Percentiles rank a stretch among this genome's conserved stretches.
Evolutionary conservation across 2,329 filamentous ascomycete species (phyloP).

Genomic region (Pseudogymnoascus verrucosus): DNA sequence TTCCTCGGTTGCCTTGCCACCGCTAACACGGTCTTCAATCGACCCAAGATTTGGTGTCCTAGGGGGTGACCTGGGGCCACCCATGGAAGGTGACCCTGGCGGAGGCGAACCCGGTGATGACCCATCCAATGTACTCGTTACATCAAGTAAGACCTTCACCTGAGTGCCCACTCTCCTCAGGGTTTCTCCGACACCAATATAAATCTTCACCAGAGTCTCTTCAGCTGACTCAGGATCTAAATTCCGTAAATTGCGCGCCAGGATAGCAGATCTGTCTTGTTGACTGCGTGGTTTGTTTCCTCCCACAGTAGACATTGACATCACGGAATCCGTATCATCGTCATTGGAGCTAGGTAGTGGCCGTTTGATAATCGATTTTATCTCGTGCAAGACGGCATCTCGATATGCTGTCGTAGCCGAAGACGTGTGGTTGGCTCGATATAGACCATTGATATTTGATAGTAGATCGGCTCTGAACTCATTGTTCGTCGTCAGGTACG

Average conservation of each 20-base stretch:
- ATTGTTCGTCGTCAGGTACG: slow-evolving; percentile 68
- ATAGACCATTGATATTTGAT: slow-evolving; percentile 68
- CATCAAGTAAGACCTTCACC: slow-evolving; percentile 89
- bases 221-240: slow-evolving; percentile 81
- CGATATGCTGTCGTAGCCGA: slow-evolving; percentile 78
- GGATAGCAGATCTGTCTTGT: slow-evolving; percentile 80
- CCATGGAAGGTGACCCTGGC: slow-evolving; percentile 18
- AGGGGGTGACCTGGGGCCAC: slow-evolving; percentile 24
- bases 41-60: slow-evolving; percentile 25
- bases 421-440: slow-evolving; percentile 70
- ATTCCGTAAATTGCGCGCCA: slow-evolving; percentile 80
- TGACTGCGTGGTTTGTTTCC: slow-evolving; percentile 62
- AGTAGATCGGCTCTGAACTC: slow-evolving; percentile 63
- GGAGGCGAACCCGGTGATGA: slow-evolving; percentile 21
- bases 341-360: slow-evolving; percentile 89
- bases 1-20: slow-evolving; percentile 10
- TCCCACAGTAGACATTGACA: slow-evolving; percentile 71
- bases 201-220: slow-evolving; percentile 71
- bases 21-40: slow-evolving; percentile 20
- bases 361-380: slow-evolving; percentile 74
- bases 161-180: slow-evolving; percentile 79
- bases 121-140: slow-evolving; percentile 66
- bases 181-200: slow-evolving; percentile 80
- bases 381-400: slow-evolving; percentile 75
- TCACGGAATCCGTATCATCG: slow-evolving; percentile 84